phyloP scores from a whole-genome alignment of 352 stramenopile genomes.

The Pythium diclinum region DNA sequence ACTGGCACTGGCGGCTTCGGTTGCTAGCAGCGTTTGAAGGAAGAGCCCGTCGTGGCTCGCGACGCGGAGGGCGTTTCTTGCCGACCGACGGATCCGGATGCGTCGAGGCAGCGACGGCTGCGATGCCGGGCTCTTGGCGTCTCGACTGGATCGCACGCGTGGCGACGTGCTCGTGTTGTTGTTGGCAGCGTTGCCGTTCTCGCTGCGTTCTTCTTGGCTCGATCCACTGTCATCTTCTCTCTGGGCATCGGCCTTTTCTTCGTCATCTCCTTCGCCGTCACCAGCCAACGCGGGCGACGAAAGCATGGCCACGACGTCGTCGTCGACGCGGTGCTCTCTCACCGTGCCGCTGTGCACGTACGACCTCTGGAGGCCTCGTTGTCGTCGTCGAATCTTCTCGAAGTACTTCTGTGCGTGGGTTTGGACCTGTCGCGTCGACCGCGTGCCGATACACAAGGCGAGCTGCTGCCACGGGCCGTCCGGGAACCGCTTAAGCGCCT shows the following conservation, averaged over 20 bases:
- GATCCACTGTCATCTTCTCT: neutral
- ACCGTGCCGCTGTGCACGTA: slow-evolving; percentile 9
- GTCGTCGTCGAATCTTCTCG: slow-evolving; percentile 24
- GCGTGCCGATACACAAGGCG: slow-evolving; percentile 22
- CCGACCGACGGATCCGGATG: slow-evolving; percentile 20
- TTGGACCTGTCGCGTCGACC: slow-evolving; percentile 27
- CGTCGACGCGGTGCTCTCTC: slow-evolving; percentile 25
- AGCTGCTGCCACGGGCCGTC: slow-evolving; percentile 25
- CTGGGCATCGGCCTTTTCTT: neutral
- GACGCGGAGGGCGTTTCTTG: slow-evolving; percentile 13
- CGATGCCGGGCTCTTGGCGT: neutral
- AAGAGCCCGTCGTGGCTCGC: slow-evolving; percentile 13
- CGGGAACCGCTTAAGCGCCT: slow-evolving; percentile 29
- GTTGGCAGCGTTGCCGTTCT: neutral
- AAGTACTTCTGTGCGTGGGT: slow-evolving; percentile 31
- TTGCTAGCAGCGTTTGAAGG: neutral
- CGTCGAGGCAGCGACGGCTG: slow-evolving; percentile 10
- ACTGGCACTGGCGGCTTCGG: slow-evolving; percentile 1
- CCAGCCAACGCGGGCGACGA: slow-evolving; percentile 4
- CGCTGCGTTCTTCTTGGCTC: neutral
- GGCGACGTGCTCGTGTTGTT: neutral
- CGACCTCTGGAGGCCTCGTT: slow-evolving; percentile 20
- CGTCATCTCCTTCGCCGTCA: neutral
- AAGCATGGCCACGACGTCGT: slow-evolving; percentile 22
- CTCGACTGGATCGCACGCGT: slow-evolving; percentile 1